Evolutionary conservation across 2,329 filamentous ascomycete species (phyloP).

Genomic region (Byssoonygena ceratinophila): DNA sequence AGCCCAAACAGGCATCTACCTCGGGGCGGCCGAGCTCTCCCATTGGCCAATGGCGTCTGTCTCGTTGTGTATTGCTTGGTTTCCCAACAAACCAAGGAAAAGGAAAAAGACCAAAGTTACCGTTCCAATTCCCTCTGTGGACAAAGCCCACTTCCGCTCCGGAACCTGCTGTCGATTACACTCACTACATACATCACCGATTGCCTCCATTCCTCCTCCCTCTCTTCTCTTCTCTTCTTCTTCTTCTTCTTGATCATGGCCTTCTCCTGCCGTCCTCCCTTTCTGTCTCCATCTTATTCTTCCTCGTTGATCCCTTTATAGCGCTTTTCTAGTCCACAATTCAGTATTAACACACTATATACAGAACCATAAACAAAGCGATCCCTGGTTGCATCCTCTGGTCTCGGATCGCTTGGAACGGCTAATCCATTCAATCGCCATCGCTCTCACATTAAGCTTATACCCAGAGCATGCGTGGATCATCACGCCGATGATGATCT

Average conservation of each 20-base stretch:
- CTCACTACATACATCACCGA: neutral
- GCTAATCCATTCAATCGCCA: neutral
- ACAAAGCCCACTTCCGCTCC: neutral
- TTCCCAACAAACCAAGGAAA: constrained; percentile 9
- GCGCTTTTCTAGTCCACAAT: too few relatives aligned
- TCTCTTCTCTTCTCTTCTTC: constrained; percentile 5
- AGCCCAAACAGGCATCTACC: neutral
- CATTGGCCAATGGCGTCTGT: neutral
- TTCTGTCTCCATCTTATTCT: neutral
- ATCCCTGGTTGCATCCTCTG: too few relatives aligned
- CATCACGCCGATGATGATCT: neutral
- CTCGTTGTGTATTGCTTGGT: neutral
- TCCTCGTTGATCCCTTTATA: neutral
- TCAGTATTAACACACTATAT: too few relatives aligned
- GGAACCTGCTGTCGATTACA: neutral
- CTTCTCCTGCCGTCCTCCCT: neutral
- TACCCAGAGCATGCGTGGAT: neutral
- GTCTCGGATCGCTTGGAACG: too few relatives aligned
- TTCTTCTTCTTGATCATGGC: neutral
- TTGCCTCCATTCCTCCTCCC: neutral
- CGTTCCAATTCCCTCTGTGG: neutral
- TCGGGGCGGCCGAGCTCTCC: neutral
- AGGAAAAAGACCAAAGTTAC: neutral
- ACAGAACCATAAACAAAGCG: too few relatives aligned
- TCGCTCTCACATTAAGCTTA: neutral